Conservation (phyloP, 2,329 filamentous ascomycete genomes). For the Fusarium nisikadoi region DNA sequence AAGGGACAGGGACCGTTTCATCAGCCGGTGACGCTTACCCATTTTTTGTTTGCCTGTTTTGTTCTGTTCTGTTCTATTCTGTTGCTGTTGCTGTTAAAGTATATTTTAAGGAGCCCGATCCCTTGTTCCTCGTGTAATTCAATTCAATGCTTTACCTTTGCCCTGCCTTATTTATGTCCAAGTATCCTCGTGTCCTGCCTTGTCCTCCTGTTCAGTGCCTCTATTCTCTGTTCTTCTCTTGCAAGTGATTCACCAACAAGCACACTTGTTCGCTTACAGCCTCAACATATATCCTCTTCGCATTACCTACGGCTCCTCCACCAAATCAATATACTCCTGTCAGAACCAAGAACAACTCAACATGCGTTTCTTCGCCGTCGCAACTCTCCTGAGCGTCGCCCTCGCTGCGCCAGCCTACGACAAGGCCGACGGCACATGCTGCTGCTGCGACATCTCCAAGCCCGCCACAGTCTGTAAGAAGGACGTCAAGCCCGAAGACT, state of each 20-base stretch:
- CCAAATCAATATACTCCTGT: neutral
- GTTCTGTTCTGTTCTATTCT: neutral
- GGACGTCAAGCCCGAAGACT: slow-evolving; percentile 31
- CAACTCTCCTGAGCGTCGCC: slow-evolving; percentile 38
- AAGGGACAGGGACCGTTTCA: slow-evolving; percentile 19
- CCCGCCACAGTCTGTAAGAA: slow-evolving; percentile 43
- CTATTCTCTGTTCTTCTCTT: neutral
- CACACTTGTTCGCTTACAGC: slow-evolving; percentile 6
- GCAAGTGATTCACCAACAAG: slow-evolving; percentile 15
- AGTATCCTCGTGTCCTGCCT: neutral
- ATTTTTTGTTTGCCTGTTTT: slow-evolving; percentile 5
- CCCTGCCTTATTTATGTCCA: neutral
- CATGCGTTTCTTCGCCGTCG: slow-evolving; percentile 43
- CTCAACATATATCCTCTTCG: neutral
- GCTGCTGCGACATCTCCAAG: slow-evolving; percentile 48
- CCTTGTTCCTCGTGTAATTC: slow-evolving; percentile 1
- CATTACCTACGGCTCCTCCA: neutral
- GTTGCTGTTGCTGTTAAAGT: neutral
- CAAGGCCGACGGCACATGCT: slow-evolving; percentile 41
- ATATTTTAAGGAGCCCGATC: slow-evolving; percentile 14
- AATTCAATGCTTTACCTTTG: neutral
- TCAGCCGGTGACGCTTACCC: slow-evolving; percentile 16
- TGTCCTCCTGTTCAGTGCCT: neutral
- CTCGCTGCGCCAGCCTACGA: slow-evolving; percentile 33
- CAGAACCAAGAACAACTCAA: neutral